Evolutionary conservation across 768 basidiomycete genomes (phyloP).

Genomic region (Suillus alpinus): DNA sequence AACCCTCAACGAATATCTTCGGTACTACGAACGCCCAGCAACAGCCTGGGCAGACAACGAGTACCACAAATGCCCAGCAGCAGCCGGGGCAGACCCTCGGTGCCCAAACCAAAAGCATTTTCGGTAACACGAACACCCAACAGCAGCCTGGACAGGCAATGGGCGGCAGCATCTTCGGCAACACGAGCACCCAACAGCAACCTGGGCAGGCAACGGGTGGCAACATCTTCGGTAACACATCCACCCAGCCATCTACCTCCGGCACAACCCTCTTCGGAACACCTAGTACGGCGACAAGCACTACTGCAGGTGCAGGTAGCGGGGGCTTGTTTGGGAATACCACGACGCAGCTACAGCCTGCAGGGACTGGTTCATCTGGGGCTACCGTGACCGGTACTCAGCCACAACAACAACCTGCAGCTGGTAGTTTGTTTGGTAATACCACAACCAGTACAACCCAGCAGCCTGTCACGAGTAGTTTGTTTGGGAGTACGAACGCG

Average conservation of each 20-base stretch:
- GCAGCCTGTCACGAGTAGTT: constrained; percentile 13
- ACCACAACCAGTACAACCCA: constrained; percentile 14
- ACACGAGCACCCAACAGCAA: constrained; percentile 7
- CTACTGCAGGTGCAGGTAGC: constrained; percentile 2
- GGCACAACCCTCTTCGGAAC: constrained; percentile 7
- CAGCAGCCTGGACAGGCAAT: constrained; percentile 6
- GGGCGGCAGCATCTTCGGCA: constrained; percentile 10
- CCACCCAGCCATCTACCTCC: constrained; percentile 15
- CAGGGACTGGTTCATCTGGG: constrained; percentile 16
- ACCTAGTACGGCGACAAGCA: not conserved
- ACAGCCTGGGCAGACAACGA: constrained; percentile 9
- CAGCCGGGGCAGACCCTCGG: constrained; percentile 1
- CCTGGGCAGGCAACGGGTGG: constrained; percentile 14
- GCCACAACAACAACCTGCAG: constrained; percentile 20
- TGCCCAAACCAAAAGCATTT: constrained; percentile 1
- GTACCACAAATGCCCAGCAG: constrained; percentile 11
- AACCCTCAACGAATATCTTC: constrained; percentile 3
- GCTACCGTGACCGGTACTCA: constrained; percentile 1
- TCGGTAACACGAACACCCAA: constrained; percentile 10
- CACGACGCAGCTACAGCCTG: constrained; percentile 10
- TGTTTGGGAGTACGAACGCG: constrained; percentile 16
- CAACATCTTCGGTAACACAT: constrained; percentile 17
- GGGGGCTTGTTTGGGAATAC: constrained; percentile 10
- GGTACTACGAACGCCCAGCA: constrained; percentile 7
- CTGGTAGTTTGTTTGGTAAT: constrained; percentile 23